phyloP scores from a whole-genome alignment of 352 stramenopile genomes.

The Globisporangium paroecandrum region DNA sequence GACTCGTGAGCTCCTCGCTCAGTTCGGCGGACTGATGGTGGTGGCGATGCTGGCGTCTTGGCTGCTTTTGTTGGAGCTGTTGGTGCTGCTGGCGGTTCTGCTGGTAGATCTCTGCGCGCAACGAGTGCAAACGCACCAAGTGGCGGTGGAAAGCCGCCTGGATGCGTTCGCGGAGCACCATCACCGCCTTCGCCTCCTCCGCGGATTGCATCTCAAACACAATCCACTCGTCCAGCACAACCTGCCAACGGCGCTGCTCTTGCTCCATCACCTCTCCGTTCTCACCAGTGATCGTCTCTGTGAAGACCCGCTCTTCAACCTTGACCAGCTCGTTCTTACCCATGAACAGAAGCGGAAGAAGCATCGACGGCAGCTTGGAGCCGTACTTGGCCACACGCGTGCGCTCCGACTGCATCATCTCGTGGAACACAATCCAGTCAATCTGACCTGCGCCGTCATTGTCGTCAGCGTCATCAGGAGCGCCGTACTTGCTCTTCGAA shows the following conservation, averaged over 20 bases:
- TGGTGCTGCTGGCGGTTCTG: constrained; percentile 9
- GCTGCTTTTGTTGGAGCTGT: not conserved
- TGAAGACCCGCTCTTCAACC: constrained; percentile 30
- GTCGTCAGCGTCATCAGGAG: constrained; percentile 21
- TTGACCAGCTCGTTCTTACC: constrained; percentile 31
- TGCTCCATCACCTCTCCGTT: constrained; percentile 17
- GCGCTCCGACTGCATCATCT: constrained; percentile 82
- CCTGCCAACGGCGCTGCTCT: constrained; percentile 31
- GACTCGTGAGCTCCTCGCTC: constrained; percentile 25
- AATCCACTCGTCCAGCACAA: constrained; percentile 77
- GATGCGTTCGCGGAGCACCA: constrained; percentile 53
- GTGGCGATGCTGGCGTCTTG: not conserved
- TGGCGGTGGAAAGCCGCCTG: constrained; percentile 63
- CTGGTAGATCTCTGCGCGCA: constrained; percentile 23
- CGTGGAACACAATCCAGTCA: constrained; percentile 79
- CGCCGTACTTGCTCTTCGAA: constrained; percentile 22
- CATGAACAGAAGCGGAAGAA: constrained; percentile 65
- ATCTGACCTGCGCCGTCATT: constrained; percentile 16
- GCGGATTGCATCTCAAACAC: constrained; percentile 48
- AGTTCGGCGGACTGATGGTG: not conserved
- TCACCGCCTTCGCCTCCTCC: constrained; percentile 45
- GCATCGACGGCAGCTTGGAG: constrained; percentile 56
- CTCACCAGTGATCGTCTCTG: constrained; percentile 25
- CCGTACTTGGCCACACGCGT: constrained; percentile 65
- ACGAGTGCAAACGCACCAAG: constrained; percentile 52